phyloP scores from a whole-genome alignment of 1,139 yeast species.

The Diutina scorzettiae region DNA sequence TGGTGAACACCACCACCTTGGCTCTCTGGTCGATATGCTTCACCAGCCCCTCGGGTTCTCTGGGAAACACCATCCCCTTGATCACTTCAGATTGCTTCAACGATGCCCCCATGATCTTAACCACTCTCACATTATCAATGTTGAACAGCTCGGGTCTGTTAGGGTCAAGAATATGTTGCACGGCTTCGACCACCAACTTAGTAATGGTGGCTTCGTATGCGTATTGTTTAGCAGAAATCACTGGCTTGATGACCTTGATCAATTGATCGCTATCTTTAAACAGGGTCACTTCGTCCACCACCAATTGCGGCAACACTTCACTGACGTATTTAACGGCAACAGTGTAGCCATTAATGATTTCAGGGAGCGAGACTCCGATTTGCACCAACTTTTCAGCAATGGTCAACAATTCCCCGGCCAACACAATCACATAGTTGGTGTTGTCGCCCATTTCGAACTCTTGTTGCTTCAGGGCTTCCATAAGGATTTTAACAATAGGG shows the following conservation, averaged over 20 bases:
- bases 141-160: constrained; percentile 54
- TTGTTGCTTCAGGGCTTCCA: constrained; percentile 96
- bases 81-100: constrained; percentile 65
- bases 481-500: constrained; percentile 91
- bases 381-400: constrained; percentile 73
- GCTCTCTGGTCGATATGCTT: constrained; percentile 49
- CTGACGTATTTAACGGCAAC: constrained; percentile 69
- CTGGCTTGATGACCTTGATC: constrained; percentile 69
- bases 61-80: constrained; percentile 96
- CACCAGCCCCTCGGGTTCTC: constrained; percentile 88
- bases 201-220: constrained; percentile 77
- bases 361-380: constrained; percentile 83
- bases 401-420: constrained; percentile 87
- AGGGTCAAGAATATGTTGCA: constrained; percentile 63
- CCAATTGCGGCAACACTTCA: constrained; percentile 53
- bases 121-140: constrained; percentile 89
- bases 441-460: constrained; percentile 64
- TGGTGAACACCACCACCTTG: constrained; percentile 85
- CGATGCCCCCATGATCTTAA: constrained; percentile 90
- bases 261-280: constrained; percentile 46
- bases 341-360: constrained; percentile 80
- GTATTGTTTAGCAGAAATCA: constrained; percentile 86
- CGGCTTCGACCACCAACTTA: constrained; percentile 77
- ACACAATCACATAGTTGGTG: constrained; percentile 34
- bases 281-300: constrained; percentile 51